Base-by-base conservation (phyloP, 1,284 basidiomycete species). In the Cryptococcus wingfieldii region DNA sequence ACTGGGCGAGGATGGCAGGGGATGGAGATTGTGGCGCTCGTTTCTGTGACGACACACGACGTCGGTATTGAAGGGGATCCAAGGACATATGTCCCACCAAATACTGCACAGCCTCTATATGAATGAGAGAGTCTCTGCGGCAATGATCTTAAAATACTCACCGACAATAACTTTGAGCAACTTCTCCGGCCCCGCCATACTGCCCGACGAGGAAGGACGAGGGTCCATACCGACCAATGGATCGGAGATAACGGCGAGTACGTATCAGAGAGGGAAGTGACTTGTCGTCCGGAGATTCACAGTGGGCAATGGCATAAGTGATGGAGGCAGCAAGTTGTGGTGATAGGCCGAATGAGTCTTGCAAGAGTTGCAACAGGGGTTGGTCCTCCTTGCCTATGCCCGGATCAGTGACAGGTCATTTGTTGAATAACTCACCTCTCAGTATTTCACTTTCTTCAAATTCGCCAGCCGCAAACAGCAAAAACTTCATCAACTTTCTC, bases 171-270 rank as follows among this genome's bases (percentile, higher is more conserved):
- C 90, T 92, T 74, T 96, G 92, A 0, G 88, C 83, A n/a, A 95
- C 84, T 69, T 96, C 93, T 3, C 93, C 92, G 0, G 86, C 80
- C 4, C 93, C 91, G 31, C 95, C 95, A 71, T 97, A 98, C 66
- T 97, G 93, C 0, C 90, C 91, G 5, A 98, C 82, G 14, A 98
- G 83, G 77, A 94, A 98, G 0, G 95, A 86, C 0, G 90, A 91
- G 10, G 88, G 78, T 6, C 95, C 95, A 69, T 96, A 98, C 34
- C 89, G 82, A 1, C 95, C 94, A 13, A 86, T 79, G 1, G 91
- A 90, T 42, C 80, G 83, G 23, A 98, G 81, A 70, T 90, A 92
- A 31, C 80, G 77, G 13, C 85, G 82, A 18, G 92, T 78, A 10
- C 91, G 83, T 25, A 75, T 72, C 3, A 96, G 76, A 0, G 87